Conservation (phyloP, 192 early-diverging fungal species). For the Coemansia sp. region DNA sequence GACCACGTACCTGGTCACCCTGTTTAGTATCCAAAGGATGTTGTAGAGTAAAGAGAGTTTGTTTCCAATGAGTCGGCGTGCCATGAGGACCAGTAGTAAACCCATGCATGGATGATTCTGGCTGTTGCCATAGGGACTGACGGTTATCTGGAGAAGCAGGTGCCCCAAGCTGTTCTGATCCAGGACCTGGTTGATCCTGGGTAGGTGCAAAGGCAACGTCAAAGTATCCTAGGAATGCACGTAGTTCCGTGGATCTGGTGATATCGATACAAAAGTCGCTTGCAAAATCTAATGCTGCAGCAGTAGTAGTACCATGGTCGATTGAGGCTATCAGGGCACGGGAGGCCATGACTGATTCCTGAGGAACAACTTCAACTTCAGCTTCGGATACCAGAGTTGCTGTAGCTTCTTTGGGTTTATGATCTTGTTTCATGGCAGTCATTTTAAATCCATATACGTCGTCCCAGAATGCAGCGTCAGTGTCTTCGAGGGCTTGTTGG, state of each 20-base stretch:
- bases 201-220: constrained; percentile 78
- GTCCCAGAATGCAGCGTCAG: constrained; percentile 81
- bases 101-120: constrained; percentile 28
- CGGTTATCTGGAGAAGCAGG: constrained; percentile 10
- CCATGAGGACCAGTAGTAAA: constrained; percentile 74
- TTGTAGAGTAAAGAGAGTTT: constrained; percentile 77
- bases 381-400: constrained; percentile 61
- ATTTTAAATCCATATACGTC: constrained; percentile 96
- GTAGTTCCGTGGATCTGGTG: constrained; percentile 60
- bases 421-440: constrained; percentile 82
- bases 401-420: no score
- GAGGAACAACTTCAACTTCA: constrained; percentile 74
- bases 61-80: constrained; percentile 97
- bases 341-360: constrained; percentile 64
- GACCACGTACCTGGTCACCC: constrained; percentile 55
- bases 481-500: constrained; percentile 76
- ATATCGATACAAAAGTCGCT: constrained; percentile 65
- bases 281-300: constrained; percentile 69
- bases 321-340: constrained; percentile 65
- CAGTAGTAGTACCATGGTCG: constrained; percentile 65
- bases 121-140: constrained; percentile 34
- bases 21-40: constrained; percentile 55
- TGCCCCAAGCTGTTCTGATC: constrained; percentile 15
- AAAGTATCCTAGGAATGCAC: constrained; percentile 88
- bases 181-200: constrained; percentile 28